Percentiles rank a stretch among this genome's conserved stretches.
Evolutionary conservation across 192 early-diverging fungal species (phyloP).

Genomic region (Obelidium mucronatum): DNA sequence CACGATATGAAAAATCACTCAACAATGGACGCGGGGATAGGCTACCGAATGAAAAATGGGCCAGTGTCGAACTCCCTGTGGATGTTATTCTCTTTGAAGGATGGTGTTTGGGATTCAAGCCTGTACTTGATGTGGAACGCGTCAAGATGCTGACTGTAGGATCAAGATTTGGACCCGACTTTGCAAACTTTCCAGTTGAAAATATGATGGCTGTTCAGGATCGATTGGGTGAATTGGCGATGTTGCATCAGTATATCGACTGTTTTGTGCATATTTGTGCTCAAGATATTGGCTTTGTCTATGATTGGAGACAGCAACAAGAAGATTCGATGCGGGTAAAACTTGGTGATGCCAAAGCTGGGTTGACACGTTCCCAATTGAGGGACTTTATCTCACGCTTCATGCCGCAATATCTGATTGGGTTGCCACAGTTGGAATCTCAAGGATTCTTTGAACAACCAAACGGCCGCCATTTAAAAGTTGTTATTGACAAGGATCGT

Average conservation of each 20-base stretch:
- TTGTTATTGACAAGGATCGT: conserved; percentile 6
- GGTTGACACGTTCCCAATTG: conserved; percentile 79
- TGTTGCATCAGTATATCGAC: conserved; percentile 71
- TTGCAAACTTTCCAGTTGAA: conserved; percentile 30
- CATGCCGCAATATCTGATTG: conserved; percentile 79
- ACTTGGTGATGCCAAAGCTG: conserved; percentile 39
- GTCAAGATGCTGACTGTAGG: neutral
- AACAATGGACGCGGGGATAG: conserved; percentile 83
- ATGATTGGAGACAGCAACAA: conserved; percentile 88
- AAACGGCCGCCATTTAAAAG: neutral
- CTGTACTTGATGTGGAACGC: conserved; percentile 1
- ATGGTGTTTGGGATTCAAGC: conserved; percentile 85
- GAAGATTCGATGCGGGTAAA: conserved; percentile 68
- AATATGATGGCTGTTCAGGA: conserved; percentile 47
- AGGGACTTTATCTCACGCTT: conserved; percentile 84
- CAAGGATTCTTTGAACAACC: neutral
- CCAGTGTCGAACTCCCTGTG: conserved; percentile 54
- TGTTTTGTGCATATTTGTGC: conserved; percentile 77
- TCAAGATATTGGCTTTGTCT: conserved; percentile 68
- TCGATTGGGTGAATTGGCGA: neutral
- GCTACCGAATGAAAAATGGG: conserved; percentile 66
- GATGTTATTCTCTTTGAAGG: conserved; percentile 93
- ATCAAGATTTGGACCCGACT: conserved; percentile 4
- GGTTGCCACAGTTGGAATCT: conserved; percentile 18
- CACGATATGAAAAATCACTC: conserved; percentile 83